Evolutionary conservation across 257 asterid genomes (phyloP).

Genomic region (Fraxinus pennsylvanica): DNA sequence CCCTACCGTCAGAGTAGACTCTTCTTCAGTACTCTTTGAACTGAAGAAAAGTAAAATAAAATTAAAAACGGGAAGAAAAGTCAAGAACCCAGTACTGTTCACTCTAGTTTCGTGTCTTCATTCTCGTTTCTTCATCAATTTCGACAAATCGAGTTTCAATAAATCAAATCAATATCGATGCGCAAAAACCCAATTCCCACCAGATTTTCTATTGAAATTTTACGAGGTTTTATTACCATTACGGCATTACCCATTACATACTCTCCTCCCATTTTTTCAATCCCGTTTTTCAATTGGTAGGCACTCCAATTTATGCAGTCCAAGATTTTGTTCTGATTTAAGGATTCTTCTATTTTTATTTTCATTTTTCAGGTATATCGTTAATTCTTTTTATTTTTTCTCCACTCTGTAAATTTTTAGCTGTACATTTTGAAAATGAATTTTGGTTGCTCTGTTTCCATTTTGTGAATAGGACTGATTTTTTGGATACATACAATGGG

Average conservation of each 20-base stretch:
- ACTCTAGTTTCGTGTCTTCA: conserved; percentile 47
- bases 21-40: background rate
- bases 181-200: conserved; percentile 29
- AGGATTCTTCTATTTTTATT: background rate
- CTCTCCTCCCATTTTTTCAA: background rate
- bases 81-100: conserved; percentile 42
- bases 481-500: conserved; percentile 60
- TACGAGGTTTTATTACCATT: conserved; percentile 33
- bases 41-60: background rate
- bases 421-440: background rate
- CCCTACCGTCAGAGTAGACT: background rate
- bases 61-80: conserved; percentile 21
- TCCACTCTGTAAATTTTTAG: background rate
- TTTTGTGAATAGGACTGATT: conserved; percentile 23
- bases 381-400: background rate
- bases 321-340: background rate
- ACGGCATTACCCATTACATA: background rate
- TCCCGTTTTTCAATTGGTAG: background rate
- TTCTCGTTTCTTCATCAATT: background rate
- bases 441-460: conserved; percentile 1
- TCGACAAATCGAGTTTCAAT: conserved; percentile 13
- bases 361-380: background rate
- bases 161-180: conserved; percentile 33
- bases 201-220: conserved; percentile 23
- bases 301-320: background rate